Evolutionary conservation across 176 grass and related monocot species (phyloP), one percentile per base, ranked within the genome.

Genomic region (Musa schizocarpa): DNA sequence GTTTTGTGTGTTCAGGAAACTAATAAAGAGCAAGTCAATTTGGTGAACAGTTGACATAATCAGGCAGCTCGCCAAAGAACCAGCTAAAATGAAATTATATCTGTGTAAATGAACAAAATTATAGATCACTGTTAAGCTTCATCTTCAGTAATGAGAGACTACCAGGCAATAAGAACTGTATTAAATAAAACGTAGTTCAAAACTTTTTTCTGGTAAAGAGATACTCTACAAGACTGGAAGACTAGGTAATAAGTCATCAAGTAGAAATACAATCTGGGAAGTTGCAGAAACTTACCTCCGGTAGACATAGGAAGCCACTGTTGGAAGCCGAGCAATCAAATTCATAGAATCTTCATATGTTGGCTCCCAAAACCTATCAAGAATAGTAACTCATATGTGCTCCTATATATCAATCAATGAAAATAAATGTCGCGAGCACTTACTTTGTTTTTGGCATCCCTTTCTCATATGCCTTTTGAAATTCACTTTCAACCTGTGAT

Each of bases 301-400:
- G 80, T 99, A 99, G 77, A 99, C 88, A 89, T 94, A 99, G 48
- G 95, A 82, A 74, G 90, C 95, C 25, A 99, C 95, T 52, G 76
- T 76, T 8, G 95, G 86, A 82, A 99, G 84, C 9, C 90, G 86
- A 54, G 95, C 86, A 79, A 99, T 93, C 80, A 99, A 81, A 76
- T 99, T 99, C 87, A 99, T 87, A 69, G 78, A 82, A 80, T 99
- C 95, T 80, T 99, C 95, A 82, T 99, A 99, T 55, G 95, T 99
- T 78, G 95, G 90, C 69, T 99, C 95, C 95, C 90, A 99, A 73
- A 89, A 98, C 78, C 95, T 98, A 87, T 65, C 49, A 78, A 81
- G 64, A 80, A 34, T 9, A 78, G 22, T 54, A 78, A 63, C 73
- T 29, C 17, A 65, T 78, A 61, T 52, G 17, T 82, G 71, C 14